Conservation (phyloP, 1,284 basidiomycete species). For the Naganishia sp. region DNA sequence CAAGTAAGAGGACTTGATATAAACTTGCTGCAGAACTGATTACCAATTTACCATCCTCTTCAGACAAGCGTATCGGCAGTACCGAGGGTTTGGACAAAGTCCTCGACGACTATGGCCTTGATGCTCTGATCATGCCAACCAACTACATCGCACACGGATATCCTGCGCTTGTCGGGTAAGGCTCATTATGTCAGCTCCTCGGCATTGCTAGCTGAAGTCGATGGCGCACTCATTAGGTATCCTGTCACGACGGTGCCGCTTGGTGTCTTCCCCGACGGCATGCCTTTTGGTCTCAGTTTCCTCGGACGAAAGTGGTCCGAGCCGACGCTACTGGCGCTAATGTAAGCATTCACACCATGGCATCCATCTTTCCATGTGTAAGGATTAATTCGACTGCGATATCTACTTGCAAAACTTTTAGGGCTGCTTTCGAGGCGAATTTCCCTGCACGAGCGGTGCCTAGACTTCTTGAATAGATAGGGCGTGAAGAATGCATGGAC, state of each 20-base stretch:
- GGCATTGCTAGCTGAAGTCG: not conserved
- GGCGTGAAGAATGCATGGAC: too few species aligned
- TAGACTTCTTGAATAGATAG: not conserved
- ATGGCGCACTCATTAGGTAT: slow-evolving; percentile 2
- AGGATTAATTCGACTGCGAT: not conserved
- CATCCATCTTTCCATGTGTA: not conserved
- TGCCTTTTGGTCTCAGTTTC: slow-evolving; percentile 34
- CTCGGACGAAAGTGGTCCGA: slow-evolving; percentile 22
- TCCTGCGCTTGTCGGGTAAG: slow-evolving; percentile 33
- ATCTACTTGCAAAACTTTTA: not conserved
- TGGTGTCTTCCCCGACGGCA: slow-evolving; percentile 34
- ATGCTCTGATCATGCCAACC: slow-evolving; percentile 34
- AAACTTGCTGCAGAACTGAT: not conserved
- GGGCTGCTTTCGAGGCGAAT: slow-evolving; percentile 29
- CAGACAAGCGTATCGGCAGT: slow-evolving; percentile 32
- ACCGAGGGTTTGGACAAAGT: slow-evolving; percentile 34
- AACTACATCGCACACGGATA: slow-evolving; percentile 30
- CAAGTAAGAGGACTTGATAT: not conserved
- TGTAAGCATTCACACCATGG: not conserved
- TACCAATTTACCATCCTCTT: not conserved
- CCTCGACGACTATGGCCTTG: slow-evolving; percentile 35
- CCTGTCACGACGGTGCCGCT: slow-evolving; percentile 37
- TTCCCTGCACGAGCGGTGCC: slow-evolving; percentile 24
- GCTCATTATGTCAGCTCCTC: not conserved
- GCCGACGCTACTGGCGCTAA: slow-evolving; percentile 13